A percentile compares a stretch with the other conserved stretches of the same genome.
Evolutionary conservation across 768 basidiomycete genomes (phyloP).

Genomic region (Crucibulum laeve): DNA sequence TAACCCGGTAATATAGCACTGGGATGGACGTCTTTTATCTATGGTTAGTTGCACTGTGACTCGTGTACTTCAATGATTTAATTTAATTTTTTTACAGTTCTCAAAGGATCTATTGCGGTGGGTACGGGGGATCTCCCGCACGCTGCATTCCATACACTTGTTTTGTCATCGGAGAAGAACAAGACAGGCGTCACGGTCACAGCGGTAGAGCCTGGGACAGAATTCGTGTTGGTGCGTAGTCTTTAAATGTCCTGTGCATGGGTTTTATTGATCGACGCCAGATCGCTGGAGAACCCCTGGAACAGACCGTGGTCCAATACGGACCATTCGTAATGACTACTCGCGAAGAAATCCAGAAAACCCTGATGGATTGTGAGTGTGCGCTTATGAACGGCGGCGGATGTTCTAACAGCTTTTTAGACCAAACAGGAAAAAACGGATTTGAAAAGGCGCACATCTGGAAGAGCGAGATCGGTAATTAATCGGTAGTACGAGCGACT

Average conservation of each 20-base stretch:
- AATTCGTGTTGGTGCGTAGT: slow-evolving; percentile 64
- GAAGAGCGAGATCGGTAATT: slow-evolving; percentile 67
- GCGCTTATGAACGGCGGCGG: not conserved
- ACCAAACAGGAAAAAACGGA: slow-evolving; percentile 75
- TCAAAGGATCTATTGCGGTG: slow-evolving; percentile 64
- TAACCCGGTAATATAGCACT: slow-evolving; percentile 36
- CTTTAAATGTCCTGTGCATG: slow-evolving; percentile 4
- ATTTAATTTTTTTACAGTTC: slow-evolving; percentile 33
- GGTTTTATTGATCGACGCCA: slow-evolving; percentile 16
- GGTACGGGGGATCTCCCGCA: slow-evolving; percentile 46
- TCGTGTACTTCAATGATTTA: not conserved
- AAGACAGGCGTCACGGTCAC: slow-evolving; percentile 70
- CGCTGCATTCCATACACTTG: slow-evolving; percentile 72
- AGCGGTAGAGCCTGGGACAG: slow-evolving; percentile 56
- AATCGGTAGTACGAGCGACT: slow-evolving; percentile 1
- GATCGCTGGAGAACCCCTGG: slow-evolving; percentile 85
- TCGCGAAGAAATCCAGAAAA: slow-evolving; percentile 74
- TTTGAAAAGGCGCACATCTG: slow-evolving; percentile 89
- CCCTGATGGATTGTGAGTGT: slow-evolving; percentile 72
- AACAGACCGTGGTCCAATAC: slow-evolving; percentile 85
- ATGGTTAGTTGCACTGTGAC: slow-evolving; percentile 44
- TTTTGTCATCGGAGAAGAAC: slow-evolving; percentile 57
- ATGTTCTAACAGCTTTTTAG: slow-evolving; percentile 27
- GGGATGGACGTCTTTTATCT: slow-evolving; percentile 91
- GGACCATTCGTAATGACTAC: slow-evolving; percentile 88